Conservation (phyloP, 331 rosid genomes). For the Cydonia oblonga region DNA sequence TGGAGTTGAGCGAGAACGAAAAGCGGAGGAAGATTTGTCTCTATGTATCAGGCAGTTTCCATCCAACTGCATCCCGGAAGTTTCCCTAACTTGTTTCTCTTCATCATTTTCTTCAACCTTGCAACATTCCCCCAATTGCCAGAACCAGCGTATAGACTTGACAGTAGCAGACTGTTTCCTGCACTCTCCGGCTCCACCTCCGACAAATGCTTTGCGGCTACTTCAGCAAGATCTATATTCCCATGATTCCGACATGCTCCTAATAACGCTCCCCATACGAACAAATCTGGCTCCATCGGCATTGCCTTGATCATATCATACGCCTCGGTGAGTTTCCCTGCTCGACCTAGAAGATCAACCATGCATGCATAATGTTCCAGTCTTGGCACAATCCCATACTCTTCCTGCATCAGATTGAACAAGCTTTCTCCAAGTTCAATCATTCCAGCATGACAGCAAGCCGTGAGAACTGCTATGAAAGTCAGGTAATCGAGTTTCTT, state of each 20-base stretch:
- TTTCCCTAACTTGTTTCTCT: constrained; percentile 41
- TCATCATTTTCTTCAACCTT: constrained; percentile 53
- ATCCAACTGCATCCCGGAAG: constrained; percentile 90
- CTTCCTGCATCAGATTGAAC: constrained; percentile 61
- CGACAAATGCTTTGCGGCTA: constrained; percentile 56
- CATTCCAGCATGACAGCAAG: constrained; percentile 64
- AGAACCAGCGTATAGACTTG: constrained; percentile 60
- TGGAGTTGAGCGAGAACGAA: no score
- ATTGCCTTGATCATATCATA: constrained; percentile 47
- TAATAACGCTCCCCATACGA: constrained; percentile 85
- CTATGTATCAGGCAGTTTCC: constrained; percentile 32
- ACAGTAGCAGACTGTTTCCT: constrained; percentile 57
- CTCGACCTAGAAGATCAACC: constrained; percentile 79
- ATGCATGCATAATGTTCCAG: constrained; percentile 80
- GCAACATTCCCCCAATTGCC: constrained; percentile 70
- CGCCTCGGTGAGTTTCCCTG: constrained; percentile 53
- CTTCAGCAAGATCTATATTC: constrained; percentile 58
- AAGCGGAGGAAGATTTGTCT: no score
- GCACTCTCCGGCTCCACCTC: constrained; percentile 72
- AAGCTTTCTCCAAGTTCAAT: constrained; percentile 51
- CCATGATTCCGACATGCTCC: constrained; percentile 85
- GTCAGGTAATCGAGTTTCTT: constrained; percentile 63
- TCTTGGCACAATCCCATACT: constrained; percentile 48
- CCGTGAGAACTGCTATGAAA: constrained; percentile 67
- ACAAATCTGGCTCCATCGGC: constrained; percentile 74